Evolutionary conservation across 768 basidiomycete species (phyloP).

Genomic region (Leccinum obscurum): DNA sequence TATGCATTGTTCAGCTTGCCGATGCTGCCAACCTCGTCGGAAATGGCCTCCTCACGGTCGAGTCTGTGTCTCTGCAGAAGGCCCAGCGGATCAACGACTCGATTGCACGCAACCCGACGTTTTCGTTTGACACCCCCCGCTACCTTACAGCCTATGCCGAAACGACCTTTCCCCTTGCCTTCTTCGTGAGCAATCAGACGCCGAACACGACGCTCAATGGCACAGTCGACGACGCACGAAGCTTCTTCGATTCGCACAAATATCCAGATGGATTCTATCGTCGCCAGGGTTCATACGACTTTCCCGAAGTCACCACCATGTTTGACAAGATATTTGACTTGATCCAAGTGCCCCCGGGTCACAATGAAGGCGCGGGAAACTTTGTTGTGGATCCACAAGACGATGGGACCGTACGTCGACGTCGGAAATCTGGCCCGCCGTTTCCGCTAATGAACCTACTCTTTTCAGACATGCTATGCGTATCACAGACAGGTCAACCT

Average conservation of each 20-base stretch:
- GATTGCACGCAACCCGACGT: constrained; percentile 26
- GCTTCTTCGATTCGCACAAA: constrained; percentile 19
- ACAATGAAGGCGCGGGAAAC: constrained; percentile 20
- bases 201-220: constrained; percentile 15
- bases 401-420: constrained; percentile 11
- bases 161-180: constrained; percentile 23
- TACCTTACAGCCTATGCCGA: constrained; percentile 24
- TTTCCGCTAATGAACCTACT: constrained; percentile 1
- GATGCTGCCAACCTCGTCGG: constrained; percentile 22
- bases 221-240: constrained; percentile 18
- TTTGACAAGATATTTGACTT: background rate
- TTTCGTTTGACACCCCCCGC: constrained; percentile 22
- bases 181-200: constrained; percentile 27
- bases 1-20: constrained; percentile 11
- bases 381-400: constrained; percentile 16
- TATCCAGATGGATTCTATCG: constrained; percentile 23
- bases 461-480: constrained; percentile 18
- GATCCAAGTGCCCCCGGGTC: constrained; percentile 16
- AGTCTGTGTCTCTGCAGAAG: constrained; percentile 24
- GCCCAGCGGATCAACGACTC: constrained; percentile 27
- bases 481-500: constrained; percentile 24
- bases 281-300: constrained; percentile 17
- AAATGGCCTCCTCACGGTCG: constrained; percentile 18
- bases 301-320: background rate
- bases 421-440: background rate